phyloP scores from a whole-genome alignment of 768 basidiomycete species.

The Suillus occidentalis region DNA sequence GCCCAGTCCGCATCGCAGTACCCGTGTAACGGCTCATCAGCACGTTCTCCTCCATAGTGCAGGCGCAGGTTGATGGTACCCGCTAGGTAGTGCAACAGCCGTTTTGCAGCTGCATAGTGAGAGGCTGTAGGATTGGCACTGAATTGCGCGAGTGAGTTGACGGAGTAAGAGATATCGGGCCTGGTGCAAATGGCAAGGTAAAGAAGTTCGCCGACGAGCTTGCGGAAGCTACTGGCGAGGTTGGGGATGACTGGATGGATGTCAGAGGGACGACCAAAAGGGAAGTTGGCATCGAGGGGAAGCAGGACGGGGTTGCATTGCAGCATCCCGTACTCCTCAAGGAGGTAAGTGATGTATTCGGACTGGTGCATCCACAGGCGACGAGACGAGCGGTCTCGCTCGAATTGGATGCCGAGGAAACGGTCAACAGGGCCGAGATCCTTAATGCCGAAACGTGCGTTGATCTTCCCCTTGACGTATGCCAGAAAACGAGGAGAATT shows the following conservation, averaged over 20 bases:
- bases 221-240: neutral
- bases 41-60: neutral
- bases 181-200: neutral
- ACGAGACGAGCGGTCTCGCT: neutral
- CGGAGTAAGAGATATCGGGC: neutral
- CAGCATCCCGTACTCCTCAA: conserved; percentile 36
- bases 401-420: neutral
- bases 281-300: neutral
- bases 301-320: neutral
- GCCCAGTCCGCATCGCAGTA: neutral
- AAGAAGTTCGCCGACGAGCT: neutral
- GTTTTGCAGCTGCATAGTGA: neutral
- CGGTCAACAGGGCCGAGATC: neutral
- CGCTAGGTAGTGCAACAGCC: neutral
- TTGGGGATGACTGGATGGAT: neutral
- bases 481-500: neutral
- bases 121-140: neutral
- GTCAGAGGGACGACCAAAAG: accelerated
- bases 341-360: neutral
- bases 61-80: neutral
- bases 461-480: neutral
- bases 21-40: accelerated
- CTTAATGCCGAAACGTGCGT: neutral
- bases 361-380: neutral
- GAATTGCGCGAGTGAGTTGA: neutral